phyloP scores from a whole-genome alignment of 1,284 basidiomycete genomes.

The Microbotryum saponariae region DNA sequence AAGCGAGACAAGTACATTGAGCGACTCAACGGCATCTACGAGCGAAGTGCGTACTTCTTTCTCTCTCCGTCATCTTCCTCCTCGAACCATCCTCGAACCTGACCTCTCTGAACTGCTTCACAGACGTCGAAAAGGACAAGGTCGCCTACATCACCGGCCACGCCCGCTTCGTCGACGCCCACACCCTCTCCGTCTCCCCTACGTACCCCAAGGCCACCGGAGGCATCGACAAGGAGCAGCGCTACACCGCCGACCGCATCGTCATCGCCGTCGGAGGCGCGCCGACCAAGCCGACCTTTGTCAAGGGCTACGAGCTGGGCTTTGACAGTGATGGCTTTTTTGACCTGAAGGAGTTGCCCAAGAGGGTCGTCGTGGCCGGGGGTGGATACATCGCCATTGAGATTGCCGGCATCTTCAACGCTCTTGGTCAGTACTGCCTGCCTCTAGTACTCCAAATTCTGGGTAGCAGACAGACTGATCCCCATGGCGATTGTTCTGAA shows the following conservation, averaged over 20 bases:
- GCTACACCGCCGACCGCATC: conserved; percentile 55
- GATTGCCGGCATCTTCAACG: conserved; percentile 72
- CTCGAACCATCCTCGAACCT: background rate
- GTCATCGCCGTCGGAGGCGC: conserved; percentile 79
- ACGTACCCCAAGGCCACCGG: conserved; percentile 32
- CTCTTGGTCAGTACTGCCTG: conserved; percentile 36
- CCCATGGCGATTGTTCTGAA: conserved; percentile 40
- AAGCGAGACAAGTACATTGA: conserved; percentile 94
- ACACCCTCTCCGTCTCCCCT: conserved; percentile 35
- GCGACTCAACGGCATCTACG: conserved; percentile 83
- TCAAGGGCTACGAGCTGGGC: conserved; percentile 83
- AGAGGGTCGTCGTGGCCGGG: conserved; percentile 85
- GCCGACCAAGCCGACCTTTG: conserved; percentile 73
- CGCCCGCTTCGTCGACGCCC: conserved; percentile 53
- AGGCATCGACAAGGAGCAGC: conserved; percentile 29
- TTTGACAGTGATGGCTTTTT: conserved; percentile 97
- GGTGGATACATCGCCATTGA: conserved; percentile 98
- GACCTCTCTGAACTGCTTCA: conserved; percentile 31
- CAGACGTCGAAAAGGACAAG: conserved; percentile 76
- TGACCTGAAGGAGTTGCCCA: conserved; percentile 79
- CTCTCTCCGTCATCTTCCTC: no score
- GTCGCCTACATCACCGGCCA: conserved; percentile 82
- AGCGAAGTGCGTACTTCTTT: conserved; percentile 20
- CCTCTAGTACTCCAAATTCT: fast-evolving
- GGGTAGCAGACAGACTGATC: background rate